These are phyloP conservation scores for Schwanniomyces vanrijiae DNA, from an alignment of 805 yeast species.

Conservation along the genomic window DNA sequence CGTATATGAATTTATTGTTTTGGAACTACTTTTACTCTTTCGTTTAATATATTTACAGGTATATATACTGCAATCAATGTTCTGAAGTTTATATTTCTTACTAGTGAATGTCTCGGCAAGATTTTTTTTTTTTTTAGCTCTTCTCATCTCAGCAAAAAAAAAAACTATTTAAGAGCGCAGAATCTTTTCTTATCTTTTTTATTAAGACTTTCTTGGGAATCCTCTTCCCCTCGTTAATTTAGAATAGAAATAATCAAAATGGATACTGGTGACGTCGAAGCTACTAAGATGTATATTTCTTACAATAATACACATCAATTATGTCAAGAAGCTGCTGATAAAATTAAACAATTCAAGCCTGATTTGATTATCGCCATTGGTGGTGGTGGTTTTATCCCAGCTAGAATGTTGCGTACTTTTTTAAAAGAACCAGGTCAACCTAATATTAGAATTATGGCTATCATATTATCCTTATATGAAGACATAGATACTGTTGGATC, in stretches of 20 bases:
- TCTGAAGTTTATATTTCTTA: background rate
- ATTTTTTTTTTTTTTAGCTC: background rate
- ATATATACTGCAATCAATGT: too few species aligned
- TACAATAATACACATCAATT: slow-evolving; percentile 80
- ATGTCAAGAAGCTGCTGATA: slow-evolving; percentile 62
- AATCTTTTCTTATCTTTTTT: background rate
- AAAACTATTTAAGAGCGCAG: background rate
- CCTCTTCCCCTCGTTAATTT: background rate
- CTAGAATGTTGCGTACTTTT: slow-evolving; percentile 92
- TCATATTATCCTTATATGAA: slow-evolving; percentile 89
- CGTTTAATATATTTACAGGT: too few species aligned
- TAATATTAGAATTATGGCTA: slow-evolving; percentile 91
- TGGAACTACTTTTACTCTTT: too few species aligned
- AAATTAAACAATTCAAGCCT: slow-evolving; percentile 71
- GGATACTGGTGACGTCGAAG: slow-evolving; percentile 22
- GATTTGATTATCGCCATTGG: slow-evolving; percentile 94
- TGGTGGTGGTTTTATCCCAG: slow-evolving; percentile 98
- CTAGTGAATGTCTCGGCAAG: background rate
- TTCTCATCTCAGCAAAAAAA: background rate
- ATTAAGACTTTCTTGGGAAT: background rate
- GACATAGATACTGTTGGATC: slow-evolving; percentile 65
- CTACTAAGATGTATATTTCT: slow-evolving; percentile 64
- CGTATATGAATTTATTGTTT: too few species aligned
- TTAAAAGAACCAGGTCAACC: slow-evolving; percentile 84
- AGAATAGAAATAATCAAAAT: slow-evolving; percentile 5